Evolutionary conservation across 257 asterid genomes (phyloP).

Genomic region (Ehretia macrophylla): DNA sequence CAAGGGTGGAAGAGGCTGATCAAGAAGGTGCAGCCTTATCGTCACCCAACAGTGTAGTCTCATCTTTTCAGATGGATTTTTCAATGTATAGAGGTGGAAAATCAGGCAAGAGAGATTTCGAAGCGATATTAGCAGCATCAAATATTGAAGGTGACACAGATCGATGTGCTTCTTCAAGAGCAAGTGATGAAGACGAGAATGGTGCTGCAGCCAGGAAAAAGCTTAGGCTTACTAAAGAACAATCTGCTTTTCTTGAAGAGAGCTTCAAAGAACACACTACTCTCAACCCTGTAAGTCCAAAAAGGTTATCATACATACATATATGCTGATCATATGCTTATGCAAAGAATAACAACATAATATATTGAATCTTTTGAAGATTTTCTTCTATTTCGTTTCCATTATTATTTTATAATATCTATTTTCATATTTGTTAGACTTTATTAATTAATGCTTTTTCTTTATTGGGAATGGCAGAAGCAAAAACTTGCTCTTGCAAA

Average conservation of each 20-base stretch:
- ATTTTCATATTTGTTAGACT: background rate
- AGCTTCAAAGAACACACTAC: slow-evolving; percentile 88
- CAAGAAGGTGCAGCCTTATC: slow-evolving; percentile 35
- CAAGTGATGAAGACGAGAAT: slow-evolving; percentile 69
- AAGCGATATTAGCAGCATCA: slow-evolving; percentile 1
- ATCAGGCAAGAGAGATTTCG: slow-evolving; percentile 35
- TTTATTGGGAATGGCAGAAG: slow-evolving; percentile 36
- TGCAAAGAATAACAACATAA: no score
- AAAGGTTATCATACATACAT: no score
- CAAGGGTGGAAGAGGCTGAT: slow-evolving; percentile 17
- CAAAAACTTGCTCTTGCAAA: slow-evolving; percentile 77
- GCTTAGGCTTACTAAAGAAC: slow-evolving; percentile 72
- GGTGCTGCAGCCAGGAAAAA: slow-evolving; percentile 53
- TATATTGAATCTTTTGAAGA: no score
- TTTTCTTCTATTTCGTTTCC: background rate
- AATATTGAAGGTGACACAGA: slow-evolving; percentile 17
- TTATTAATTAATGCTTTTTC: background rate
- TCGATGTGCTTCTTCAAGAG: slow-evolving; percentile 44
- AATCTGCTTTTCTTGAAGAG: slow-evolving; percentile 85
- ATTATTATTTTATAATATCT: background rate
- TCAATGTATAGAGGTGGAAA: slow-evolving; percentile 15
- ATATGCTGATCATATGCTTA: no score
- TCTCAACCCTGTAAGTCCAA: slow-evolving; percentile 73
- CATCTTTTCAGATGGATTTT: slow-evolving; percentile 61
- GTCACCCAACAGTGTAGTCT: slow-evolving; percentile 43